Evolutionary conservation across 768 basidiomycete species (phyloP), one percentile per base, ranked within the genome.

Genomic region (Gautieria morchelliformis): DNA sequence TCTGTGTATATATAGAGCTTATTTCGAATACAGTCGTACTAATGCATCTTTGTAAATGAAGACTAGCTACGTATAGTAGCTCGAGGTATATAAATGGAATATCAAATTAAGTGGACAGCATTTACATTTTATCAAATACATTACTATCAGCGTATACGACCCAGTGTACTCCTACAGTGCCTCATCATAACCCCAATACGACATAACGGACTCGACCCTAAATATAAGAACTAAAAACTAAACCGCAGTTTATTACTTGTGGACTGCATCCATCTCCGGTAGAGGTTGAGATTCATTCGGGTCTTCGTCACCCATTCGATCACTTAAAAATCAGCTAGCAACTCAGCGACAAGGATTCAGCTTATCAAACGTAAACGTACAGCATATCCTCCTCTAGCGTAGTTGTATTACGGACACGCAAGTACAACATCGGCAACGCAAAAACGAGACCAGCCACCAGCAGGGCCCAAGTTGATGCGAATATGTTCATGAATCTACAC

Each of bases 381-480:
- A 78, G 64, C 15, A 70, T 67, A 62, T 80, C 80, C 45, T 84
- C 82, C 24, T 74, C 75, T 10, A 73, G 42, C 10, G 81, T 79
- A 1, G 78, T 77, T 63, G 74, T 77, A 48, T 88, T 76, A 65
- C 76, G 83, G 62, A 88, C 83, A 37, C 86, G 83, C 53, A 80
- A 70, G 63, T 85, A 73, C 35, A 89, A 80, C 87, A 88, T 87
- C 8, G 85, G 86, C 35, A 87, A 69, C n/a, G 83, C 80, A 60
- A 78, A 85, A 47, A 82, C 35, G 17, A 88, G 74, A 5, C 86
- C 85, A 0, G 74, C 79, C 37, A 78, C 78, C 46, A 87, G 79
- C 30, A 89, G 72, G n/a, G 72, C 74, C 86, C 87, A 89, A 0
- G 87, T 87, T 19, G 85, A 85, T 58, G 84, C 64, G 64, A 89